Evolutionary conservation across 495 filamentous ascomycete genomes (phyloP).

Genomic region (Viridothelium virens): DNA sequence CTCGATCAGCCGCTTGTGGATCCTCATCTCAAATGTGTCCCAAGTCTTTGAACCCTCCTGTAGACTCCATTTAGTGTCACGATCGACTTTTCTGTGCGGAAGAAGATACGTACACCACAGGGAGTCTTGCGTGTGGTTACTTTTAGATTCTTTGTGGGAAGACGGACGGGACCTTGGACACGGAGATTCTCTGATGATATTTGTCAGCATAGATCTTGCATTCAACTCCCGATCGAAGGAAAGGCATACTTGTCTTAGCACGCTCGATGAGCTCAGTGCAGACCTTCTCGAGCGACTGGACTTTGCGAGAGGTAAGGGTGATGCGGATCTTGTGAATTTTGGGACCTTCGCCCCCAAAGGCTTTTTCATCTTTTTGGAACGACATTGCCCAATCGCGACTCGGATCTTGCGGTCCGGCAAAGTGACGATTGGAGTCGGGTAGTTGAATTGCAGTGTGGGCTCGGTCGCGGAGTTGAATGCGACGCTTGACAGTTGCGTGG

Average conservation of each 20-base stretch:
- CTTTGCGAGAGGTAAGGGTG: slow-evolving; percentile 90
- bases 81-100: too few species aligned
- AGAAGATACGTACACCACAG: slow-evolving; percentile 51
- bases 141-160: slow-evolving; percentile 95
- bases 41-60: slow-evolving; percentile 97
- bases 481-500: slow-evolving; percentile 13
- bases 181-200: slow-evolving; percentile 77
- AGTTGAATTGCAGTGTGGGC: slow-evolving; percentile 3
- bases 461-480: slow-evolving; percentile 12
- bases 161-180: slow-evolving; percentile 97
- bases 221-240: slow-evolving; percentile 42
- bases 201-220: too few species aligned
- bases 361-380: slow-evolving; percentile 93
- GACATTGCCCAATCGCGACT: slow-evolving; percentile 56
- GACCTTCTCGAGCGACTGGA: slow-evolving; percentile 93
- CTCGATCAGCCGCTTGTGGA: slow-evolving; percentile 98
- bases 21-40: slow-evolving; percentile 98
- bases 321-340: slow-evolving; percentile 99
- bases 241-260: slow-evolving; percentile 94
- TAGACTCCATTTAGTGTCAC: too few species aligned
- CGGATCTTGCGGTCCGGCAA: slow-evolving; percentile 39
- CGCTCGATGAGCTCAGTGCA: slow-evolving; percentile 97
- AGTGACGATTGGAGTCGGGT: slow-evolving; percentile 35
- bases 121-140: slow-evolving; percentile 95
- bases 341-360: slow-evolving; percentile 62